Evolutionary conservation across 768 basidiomycete species (phyloP).

Genomic region (Galerina marginata): DNA sequence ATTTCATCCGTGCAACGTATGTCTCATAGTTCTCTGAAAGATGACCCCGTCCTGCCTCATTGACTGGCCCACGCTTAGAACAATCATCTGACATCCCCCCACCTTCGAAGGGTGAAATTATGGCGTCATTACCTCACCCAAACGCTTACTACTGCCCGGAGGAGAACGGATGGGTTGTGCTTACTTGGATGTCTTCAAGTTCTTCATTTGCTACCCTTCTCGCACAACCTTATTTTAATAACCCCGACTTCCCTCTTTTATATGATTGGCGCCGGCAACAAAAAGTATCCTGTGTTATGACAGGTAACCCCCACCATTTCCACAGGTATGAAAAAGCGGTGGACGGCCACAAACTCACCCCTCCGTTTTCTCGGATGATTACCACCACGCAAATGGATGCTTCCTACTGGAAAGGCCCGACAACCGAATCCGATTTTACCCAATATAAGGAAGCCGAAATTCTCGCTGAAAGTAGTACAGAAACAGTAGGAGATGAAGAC

Average conservation of each 20-base stretch:
- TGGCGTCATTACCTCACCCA: constrained; percentile 77
- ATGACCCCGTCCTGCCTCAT: constrained; percentile 28
- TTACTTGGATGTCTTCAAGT: constrained; percentile 60
- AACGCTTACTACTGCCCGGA: constrained; percentile 83
- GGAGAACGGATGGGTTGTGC: constrained; percentile 83
- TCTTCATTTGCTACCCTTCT: constrained; percentile 67
- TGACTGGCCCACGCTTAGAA: constrained; percentile 14
- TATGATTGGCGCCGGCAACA: constrained; percentile 55
- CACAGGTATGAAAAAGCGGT: constrained; percentile 76
- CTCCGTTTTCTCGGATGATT: constrained; percentile 62
- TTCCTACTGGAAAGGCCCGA: constrained; percentile 43
- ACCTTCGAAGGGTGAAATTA: too few relatives aligned
- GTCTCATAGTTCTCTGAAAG: constrained; percentile 18
- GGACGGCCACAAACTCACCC: constrained; percentile 69
- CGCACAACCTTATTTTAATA: constrained; percentile 53
- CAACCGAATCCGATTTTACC: constrained; percentile 50
- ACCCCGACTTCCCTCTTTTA: constrained; percentile 53
- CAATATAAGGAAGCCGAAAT: constrained; percentile 36
- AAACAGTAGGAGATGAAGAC: constrained; percentile 48
- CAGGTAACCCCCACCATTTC: constrained; percentile 81
- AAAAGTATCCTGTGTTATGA: constrained; percentile 55
- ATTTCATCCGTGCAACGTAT: constrained; percentile 6
- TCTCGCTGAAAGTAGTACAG: constrained; percentile 40
- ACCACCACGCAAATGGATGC: constrained; percentile 58
- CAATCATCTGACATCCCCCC: too few relatives aligned